phyloP scores from a whole-genome alignment of 2,329 filamentous ascomycete genomes.

The Stachybotrys echinatus region DNA sequence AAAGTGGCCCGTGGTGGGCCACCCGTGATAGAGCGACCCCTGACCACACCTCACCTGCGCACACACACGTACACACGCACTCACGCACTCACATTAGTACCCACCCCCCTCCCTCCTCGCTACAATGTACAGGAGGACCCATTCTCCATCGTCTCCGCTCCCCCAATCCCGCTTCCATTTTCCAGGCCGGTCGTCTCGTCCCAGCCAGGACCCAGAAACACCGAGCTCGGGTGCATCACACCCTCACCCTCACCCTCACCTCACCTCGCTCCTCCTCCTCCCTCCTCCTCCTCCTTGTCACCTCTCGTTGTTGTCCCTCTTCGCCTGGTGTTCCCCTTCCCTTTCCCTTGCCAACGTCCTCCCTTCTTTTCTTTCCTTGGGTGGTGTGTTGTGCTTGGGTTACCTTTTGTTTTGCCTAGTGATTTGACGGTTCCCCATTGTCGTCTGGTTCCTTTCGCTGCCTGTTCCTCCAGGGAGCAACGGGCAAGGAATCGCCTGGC shows the following conservation, averaged over 20 bases:
- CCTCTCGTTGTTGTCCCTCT: slow-evolving; percentile 1
- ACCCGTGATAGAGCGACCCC: not conserved
- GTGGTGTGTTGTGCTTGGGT: slow-evolving; percentile 3
- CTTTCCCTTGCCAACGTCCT: slow-evolving; percentile 5
- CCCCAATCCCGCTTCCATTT: not conserved
- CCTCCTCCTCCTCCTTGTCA: slow-evolving; percentile 6
- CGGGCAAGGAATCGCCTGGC: slow-evolving; percentile 1
- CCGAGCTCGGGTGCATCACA: not conserved
- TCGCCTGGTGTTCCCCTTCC: not conserved
- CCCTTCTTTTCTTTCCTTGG: slow-evolving; percentile 2
- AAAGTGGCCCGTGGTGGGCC: not conserved
- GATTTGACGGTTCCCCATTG: not conserved
- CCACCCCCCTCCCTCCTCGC: not conserved
- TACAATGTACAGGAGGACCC: not conserved
- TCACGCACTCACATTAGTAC: too few relatives aligned
- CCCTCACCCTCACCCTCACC: not conserved
- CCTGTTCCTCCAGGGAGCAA: not conserved
- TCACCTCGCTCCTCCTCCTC: not conserved
- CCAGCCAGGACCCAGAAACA: not conserved
- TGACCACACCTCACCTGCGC: not conserved
- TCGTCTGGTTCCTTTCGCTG: not conserved
- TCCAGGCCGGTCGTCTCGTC: not conserved
- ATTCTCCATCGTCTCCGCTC: not conserved
- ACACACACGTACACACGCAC: too few relatives aligned
- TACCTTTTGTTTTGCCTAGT: slow-evolving; percentile 7